phyloP scores from a whole-genome alignment of 805 yeast genomes.

The Maudiozyma bulderi region DNA sequence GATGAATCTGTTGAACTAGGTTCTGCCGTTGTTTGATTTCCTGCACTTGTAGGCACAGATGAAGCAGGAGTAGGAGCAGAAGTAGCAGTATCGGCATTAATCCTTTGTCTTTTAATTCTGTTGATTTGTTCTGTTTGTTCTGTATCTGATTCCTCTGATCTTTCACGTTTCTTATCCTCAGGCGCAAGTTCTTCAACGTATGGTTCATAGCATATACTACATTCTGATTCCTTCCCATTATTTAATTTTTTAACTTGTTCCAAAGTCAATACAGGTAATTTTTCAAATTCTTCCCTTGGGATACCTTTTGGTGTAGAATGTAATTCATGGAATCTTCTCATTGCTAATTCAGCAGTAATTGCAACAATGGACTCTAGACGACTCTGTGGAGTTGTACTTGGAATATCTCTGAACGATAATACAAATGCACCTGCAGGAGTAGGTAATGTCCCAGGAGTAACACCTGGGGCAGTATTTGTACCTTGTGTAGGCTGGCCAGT shows the following conservation, averaged over 20 bases:
- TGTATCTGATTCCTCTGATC: slow-evolving; percentile 6
- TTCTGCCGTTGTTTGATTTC: neutral
- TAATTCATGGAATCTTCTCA: slow-evolving; percentile 48
- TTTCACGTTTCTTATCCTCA: slow-evolving; percentile 14
- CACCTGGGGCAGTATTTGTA: neutral
- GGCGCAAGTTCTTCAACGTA: slow-evolving; percentile 27
- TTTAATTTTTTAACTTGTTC: slow-evolving; percentile 21
- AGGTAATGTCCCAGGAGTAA: neutral
- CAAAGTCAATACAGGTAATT: slow-evolving; percentile 33
- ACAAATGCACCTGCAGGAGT: slow-evolving; percentile 42
- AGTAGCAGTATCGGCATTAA: slow-evolving; percentile 2
- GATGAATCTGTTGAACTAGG: neutral
- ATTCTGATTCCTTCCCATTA: slow-evolving; percentile 22
- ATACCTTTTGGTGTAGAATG: slow-evolving; percentile 43
- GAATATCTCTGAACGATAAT: slow-evolving; percentile 58
- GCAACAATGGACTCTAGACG: slow-evolving; percentile 51
- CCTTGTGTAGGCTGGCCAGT: neutral
- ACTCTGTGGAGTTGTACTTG: slow-evolving; percentile 49
- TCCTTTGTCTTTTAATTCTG: slow-evolving; percentile 14
- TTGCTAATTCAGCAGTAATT: slow-evolving; percentile 61
- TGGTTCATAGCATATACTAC: slow-evolving; percentile 60
- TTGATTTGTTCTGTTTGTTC: slow-evolving; percentile 16
- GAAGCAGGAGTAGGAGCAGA: neutral
- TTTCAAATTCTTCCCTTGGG: slow-evolving; percentile 42
- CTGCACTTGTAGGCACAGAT: neutral